A percentile compares a stretch with the other conserved stretches of the same genome.
Evolutionary conservation across 768 basidiomycete species (phyloP).

Genomic region (Panellus pusillus): DNA sequence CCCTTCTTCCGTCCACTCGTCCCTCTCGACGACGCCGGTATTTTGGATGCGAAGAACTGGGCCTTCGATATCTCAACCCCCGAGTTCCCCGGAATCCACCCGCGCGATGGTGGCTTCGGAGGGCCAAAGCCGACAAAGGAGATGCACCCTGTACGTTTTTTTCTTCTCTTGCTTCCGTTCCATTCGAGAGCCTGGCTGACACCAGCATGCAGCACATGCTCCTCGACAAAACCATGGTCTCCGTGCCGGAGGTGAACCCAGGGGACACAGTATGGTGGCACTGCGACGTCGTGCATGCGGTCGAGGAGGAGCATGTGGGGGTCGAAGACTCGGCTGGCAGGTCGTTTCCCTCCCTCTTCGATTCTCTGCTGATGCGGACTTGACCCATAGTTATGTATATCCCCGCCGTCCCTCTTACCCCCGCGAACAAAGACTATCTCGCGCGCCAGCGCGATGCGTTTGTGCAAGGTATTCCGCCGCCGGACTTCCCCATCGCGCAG

Average conservation of each 20-base stretch:
- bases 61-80: constrained; percentile 40
- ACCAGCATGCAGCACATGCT: constrained; percentile 40
- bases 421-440: constrained; percentile 60
- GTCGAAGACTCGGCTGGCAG: constrained; percentile 45
- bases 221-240: constrained; percentile 57
- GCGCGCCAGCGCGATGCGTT: constrained; percentile 63
- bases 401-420: constrained; percentile 66
- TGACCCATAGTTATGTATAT: constrained; percentile 68
- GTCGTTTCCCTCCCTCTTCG: not conserved
- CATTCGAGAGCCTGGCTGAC: constrained; percentile 32
- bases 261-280: constrained; percentile 74
- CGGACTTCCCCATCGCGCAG: constrained; percentile 62
- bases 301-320: constrained; percentile 43
- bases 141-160: constrained; percentile 28
- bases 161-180: too few species aligned
- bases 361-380: constrained; percentile 24
- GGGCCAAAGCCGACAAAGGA: constrained; percentile 43
- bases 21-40: constrained; percentile 31
- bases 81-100: constrained; percentile 43
- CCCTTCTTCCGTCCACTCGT: constrained; percentile 62
- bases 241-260: constrained; percentile 59
- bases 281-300: constrained; percentile 39
- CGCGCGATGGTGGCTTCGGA: constrained; percentile 22
- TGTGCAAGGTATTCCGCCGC: constrained; percentile 58
- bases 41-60: constrained; percentile 44